Evolutionary conservation across 1,139 yeast genomes (phyloP), one percentile per base, ranked within the genome.

Genomic region (Protomyces arabidopsidicola): DNA sequence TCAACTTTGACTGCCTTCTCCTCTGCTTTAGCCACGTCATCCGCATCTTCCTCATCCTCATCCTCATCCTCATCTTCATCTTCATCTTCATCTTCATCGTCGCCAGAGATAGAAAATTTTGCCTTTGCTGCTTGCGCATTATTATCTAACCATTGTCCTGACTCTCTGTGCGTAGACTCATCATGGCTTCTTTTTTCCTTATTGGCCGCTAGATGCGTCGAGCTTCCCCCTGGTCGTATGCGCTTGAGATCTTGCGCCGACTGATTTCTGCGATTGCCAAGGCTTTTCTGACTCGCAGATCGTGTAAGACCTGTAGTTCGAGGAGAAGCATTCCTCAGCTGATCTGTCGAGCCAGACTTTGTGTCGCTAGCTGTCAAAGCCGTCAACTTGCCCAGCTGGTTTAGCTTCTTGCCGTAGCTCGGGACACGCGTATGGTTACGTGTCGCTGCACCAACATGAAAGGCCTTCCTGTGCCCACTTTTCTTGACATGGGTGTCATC

Each of bases 321-420:
- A 18, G 56, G 38, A 1, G 55, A 38, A 5, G 36, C 56, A 14
- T 18, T 16, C 12, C 36, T 34, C 8, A 20, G 52, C 10, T 45
- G 14, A 4, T 58, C 62, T n/a, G 31, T n/a, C 6, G 38, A 22
- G 18, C 45, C 34, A 20, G 53, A 35, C 20, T 27, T 20, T 12
- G 51, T 42, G 16, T 38, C 50, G 12, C 14, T 42, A 24, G 50
- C 42, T 8, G 60, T 50, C 45, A 58, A 31, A 24, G 62, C 62
- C 12, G 62, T 58, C 55, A 58, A 34, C 31, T 58, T 58, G 14
- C 62, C 56, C 4, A 58, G 62, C 48, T 58, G 62, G 42, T 58
- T 58, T 45, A 58, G 34, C n/a, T 58, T 58, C 45, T 58, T 58
- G 45, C 62, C 62, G 52, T 58, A 58, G 52, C 62, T 58, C 16